phyloP scores from a whole-genome alignment of 257 asterid genomes.

The Voacanga thouarsii region DNA sequence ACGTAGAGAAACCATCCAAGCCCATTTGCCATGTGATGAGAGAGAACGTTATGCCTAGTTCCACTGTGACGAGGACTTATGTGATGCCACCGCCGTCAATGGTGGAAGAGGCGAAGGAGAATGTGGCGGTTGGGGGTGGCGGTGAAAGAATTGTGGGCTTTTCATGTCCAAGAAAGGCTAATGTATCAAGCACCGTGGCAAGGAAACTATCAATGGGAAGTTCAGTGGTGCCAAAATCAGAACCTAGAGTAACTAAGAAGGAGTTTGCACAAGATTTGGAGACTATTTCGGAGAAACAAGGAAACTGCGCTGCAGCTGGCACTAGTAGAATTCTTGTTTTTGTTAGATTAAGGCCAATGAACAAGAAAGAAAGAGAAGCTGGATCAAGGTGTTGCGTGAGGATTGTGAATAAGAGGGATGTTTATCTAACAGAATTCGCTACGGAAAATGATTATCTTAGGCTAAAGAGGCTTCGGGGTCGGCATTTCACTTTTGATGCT shows the following conservation, averaged over 20 bases:
- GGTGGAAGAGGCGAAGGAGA: slow-evolving; percentile 44
- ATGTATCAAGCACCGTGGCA: slow-evolving; percentile 25
- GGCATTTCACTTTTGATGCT: slow-evolving; percentile 64
- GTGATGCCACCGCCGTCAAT: slow-evolving; percentile 21
- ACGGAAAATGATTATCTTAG: slow-evolving; percentile 55
- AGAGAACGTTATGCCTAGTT: slow-evolving; percentile 31
- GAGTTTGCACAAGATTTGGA: slow-evolving; percentile 33
- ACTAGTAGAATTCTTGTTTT: slow-evolving; percentile 60
- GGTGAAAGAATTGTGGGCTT: slow-evolving; percentile 29
- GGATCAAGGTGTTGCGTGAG: slow-evolving; percentile 57
- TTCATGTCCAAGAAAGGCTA: slow-evolving; percentile 33
- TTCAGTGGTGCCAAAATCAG: slow-evolving; percentile 24
- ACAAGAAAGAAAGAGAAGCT: slow-evolving; percentile 52
- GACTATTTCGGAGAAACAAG: slow-evolving; percentile 23
- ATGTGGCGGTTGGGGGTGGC: slow-evolving; percentile 18
- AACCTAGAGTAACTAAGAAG: slow-evolving; percentile 27
- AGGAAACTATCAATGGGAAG: slow-evolving; percentile 48
- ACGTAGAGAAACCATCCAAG: slow-evolving; percentile 19
- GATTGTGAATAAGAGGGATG: slow-evolving; percentile 52
- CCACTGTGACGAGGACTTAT: slow-evolving; percentile 22
- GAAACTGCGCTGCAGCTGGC: slow-evolving; percentile 7
- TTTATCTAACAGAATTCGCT: slow-evolving; percentile 48
- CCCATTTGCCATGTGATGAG: slow-evolving; percentile 34
- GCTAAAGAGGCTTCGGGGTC: slow-evolving; percentile 56
- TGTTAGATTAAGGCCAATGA: slow-evolving; percentile 65